phyloP scores from a whole-genome alignment of 2,329 filamentous ascomycete genomes.

The Sclerotinia glacialis region DNA sequence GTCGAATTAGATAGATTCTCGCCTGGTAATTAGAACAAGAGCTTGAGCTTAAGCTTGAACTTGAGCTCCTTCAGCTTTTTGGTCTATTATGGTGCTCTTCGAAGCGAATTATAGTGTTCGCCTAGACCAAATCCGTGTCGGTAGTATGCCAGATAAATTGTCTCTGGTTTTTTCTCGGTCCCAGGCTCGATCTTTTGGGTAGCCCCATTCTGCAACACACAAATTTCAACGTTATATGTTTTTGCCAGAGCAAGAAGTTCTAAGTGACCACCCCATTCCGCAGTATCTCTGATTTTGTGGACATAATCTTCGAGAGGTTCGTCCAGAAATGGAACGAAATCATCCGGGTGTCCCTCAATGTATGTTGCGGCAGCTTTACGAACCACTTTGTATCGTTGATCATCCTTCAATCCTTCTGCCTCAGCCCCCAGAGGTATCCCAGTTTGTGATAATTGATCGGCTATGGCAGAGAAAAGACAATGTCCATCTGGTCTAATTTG shows the following conservation, averaged over 20 bases:
- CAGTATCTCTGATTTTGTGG: constrained; percentile 75
- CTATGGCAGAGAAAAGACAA: constrained; percentile 89
- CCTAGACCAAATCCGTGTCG: constrained; percentile 89
- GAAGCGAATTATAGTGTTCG: constrained; percentile 94
- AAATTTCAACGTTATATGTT: constrained; percentile 75
- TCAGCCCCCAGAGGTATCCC: constrained; percentile 45
- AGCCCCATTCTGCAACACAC: constrained; percentile 79
- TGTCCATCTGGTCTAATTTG: constrained; percentile 89
- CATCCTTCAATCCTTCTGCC: constrained; percentile 37
- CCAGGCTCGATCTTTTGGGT: constrained; percentile 69
- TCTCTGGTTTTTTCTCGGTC: constrained; percentile 46
- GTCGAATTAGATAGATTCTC: constrained; percentile 39
- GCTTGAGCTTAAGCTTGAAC: background rate
- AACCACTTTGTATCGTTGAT: constrained; percentile 61
- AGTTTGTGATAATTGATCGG: constrained; percentile 69
- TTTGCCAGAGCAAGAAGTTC: constrained; percentile 83
- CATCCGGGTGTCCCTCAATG: constrained; percentile 70
- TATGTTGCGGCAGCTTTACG: constrained; percentile 71
- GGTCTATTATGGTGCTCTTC: constrained; percentile 41
- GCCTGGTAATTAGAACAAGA: background rate
- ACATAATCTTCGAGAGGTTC: constrained; percentile 73
- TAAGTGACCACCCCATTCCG: constrained; percentile 93
- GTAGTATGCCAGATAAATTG: constrained; percentile 90
- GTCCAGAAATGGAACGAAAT: constrained; percentile 85
- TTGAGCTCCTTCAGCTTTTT: background rate